A percentile compares a stretch with the other conserved stretches of the same genome.
Evolutionary conservation across 768 basidiomycete species (phyloP).

Genomic region (Podaxis carcinomalis): DNA sequence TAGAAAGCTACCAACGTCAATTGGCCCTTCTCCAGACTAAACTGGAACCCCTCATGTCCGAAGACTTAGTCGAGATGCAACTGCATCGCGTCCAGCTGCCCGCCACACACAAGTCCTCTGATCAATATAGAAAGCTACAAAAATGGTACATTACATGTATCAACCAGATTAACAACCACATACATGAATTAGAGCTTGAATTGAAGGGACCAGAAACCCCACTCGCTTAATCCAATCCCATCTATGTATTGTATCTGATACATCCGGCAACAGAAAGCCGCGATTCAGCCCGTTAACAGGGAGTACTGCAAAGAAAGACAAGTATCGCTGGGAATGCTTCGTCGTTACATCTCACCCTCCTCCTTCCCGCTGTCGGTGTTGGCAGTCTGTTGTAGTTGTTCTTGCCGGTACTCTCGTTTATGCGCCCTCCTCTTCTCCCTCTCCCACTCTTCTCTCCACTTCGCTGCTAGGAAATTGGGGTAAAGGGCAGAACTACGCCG

Average conservation of each 20-base stretch:
- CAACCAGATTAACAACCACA: slow-evolving; percentile 50
- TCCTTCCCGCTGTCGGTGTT: slow-evolving; percentile 31
- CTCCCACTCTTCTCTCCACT: slow-evolving; percentile 52
- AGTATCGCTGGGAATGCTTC: neutral
- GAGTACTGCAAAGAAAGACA: neutral
- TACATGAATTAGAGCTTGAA: slow-evolving; percentile 20
- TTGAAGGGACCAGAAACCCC: neutral
- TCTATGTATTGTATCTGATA: slow-evolving; percentile 1
- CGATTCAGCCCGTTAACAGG: neutral
- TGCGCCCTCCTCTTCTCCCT: slow-evolving; percentile 30
- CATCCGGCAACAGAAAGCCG: neutral
- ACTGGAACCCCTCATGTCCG: slow-evolving; percentile 20
- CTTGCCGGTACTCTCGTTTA: slow-evolving; percentile 25
- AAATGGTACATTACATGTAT: slow-evolving; percentile 70
- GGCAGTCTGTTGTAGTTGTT: slow-evolving; percentile 13
- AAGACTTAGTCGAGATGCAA: slow-evolving; percentile 24
- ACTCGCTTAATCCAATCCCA: neutral
- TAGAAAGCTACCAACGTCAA: slow-evolving; percentile 32
- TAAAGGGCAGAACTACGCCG: slow-evolving; percentile 53
- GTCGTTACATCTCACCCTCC: slow-evolving; percentile 32
- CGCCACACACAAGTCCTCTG: slow-evolving; percentile 15
- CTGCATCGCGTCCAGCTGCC: slow-evolving; percentile 25
- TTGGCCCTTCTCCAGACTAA: slow-evolving; percentile 32
- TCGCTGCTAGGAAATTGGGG: slow-evolving; percentile 57
- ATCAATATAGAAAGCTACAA: slow-evolving; percentile 27